Evolutionary conservation across 345 rosid genomes (phyloP), one percentile per base, ranked within the genome.

Genomic region (Stellera chamaejasme): DNA sequence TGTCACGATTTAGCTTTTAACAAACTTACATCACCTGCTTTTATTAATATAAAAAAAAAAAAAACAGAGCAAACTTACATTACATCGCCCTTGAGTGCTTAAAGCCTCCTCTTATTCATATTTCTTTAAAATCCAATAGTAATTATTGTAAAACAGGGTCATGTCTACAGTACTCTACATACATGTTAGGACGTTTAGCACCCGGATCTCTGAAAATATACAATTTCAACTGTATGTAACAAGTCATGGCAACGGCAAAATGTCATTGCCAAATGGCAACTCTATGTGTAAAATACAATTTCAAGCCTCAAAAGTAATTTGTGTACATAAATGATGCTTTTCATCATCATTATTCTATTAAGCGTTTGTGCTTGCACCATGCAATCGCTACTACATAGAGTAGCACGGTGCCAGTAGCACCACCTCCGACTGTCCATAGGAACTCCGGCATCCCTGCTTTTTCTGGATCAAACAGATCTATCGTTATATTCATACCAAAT

Each of bases 291-390:
- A 13, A 8, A 32, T 23, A 32, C 5, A 14, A 28, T 27, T 27
- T 16, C 44, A 53, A 32, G 15, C 16, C 6, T 12, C 13, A 13
- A 50, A 11, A 11, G 19, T 23, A 11, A 5, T 2, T 4, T 2
- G 55, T 25, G 10, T 15, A 54, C 45, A 53, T 6, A 9, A 36
- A 2, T 32, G 27, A 54, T 39, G 6, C 43, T n/a, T 27, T 15
- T 10, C 26, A 8, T 27, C 25, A 53, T 46, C 11, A 50, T 50
- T 68, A 87, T 52, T 84, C 88, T 28, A 93, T 75, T 66, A 93
- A 66, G 15, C 94, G 77, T 79, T 80, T 87, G 79, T 84, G 66
- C 75, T 79, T 93, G 50, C 79, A 86, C 96, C 91, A 89, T 43
- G 94, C 89, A 56, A 93, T 84, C 36, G 88, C 97, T 57, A 77